Conservation (phyloP, 2,329 filamentous ascomycete genomes). For the Nothophaeocryptopus gaeumannii region DNA sequence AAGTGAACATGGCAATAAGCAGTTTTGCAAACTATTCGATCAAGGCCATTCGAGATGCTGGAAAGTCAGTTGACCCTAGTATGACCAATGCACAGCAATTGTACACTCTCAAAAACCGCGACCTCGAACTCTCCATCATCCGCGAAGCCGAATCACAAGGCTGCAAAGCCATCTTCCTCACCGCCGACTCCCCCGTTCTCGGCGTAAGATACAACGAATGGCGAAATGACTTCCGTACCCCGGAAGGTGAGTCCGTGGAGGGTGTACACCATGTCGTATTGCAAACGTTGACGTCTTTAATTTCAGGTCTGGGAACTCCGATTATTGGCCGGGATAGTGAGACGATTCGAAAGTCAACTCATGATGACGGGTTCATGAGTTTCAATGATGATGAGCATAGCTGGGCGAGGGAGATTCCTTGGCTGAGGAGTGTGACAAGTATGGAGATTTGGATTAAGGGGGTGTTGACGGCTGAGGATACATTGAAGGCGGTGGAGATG, state of each 20-base stretch:
- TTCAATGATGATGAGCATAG: slow-evolving; percentile 32
- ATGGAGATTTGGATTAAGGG: slow-evolving; percentile 51
- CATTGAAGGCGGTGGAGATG: slow-evolving; percentile 43
- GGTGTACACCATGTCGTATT: slow-evolving; percentile 1
- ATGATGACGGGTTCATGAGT: slow-evolving; percentile 30
- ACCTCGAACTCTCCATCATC: slow-evolving; percentile 42
- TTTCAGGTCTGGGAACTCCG: slow-evolving; percentile 18
- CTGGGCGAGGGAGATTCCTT: slow-evolving; percentile 44
- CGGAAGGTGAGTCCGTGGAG: slow-evolving; percentile 14
- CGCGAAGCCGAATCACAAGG: slow-evolving; percentile 36
- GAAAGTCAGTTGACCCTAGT: slow-evolving; percentile 32
- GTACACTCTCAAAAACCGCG: slow-evolving; percentile 52
- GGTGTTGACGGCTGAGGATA: slow-evolving; percentile 41
- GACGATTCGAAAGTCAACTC: slow-evolving; percentile 26
- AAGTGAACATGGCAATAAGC: slow-evolving; percentile 50
- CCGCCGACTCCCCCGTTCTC: slow-evolving; percentile 55
- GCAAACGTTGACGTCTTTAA: no score
- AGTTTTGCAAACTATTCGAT: slow-evolving; percentile 47
- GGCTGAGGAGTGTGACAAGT: slow-evolving; percentile 48
- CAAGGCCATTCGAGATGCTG: slow-evolving; percentile 45
- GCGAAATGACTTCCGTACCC: slow-evolving; percentile 49
- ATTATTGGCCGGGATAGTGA: slow-evolving; percentile 26
- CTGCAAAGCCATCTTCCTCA: slow-evolving; percentile 55
- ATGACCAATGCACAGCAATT: slow-evolving; percentile 55
- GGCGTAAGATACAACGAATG: slow-evolving; percentile 55